A percentile compares a stretch with the other conserved stretches of the same genome.
Conservation (phyloP, 2,329 filamentous ascomycete genomes). For the Chrysoporthe cubensis region DNA sequence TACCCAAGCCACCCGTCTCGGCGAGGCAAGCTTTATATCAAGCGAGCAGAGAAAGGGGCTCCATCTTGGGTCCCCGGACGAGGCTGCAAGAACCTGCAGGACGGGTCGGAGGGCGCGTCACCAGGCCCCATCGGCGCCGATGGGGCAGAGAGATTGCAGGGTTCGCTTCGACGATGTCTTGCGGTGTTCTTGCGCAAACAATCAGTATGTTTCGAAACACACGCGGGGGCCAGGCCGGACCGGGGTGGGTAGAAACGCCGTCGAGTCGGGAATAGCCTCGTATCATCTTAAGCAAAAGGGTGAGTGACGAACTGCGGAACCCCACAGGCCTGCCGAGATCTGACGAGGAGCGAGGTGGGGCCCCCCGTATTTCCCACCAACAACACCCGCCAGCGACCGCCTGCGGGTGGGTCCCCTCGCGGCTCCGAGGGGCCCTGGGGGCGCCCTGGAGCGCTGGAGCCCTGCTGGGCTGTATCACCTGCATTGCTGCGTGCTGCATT, state of each 20-base stretch:
- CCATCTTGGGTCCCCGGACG: conserved; percentile 1
- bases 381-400: neutral
- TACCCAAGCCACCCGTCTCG: neutral
- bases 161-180: conserved; percentile 11
- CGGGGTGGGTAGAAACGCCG: neutral
- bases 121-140: neutral
- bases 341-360: neutral
- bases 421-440: neutral
- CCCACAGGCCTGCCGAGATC: conserved; percentile 5
- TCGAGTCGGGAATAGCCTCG: conserved; percentile 20
- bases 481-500: neutral
- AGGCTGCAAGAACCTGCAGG: conserved; percentile 11
- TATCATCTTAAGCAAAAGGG: conserved; percentile 12
- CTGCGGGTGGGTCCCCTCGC: neutral
- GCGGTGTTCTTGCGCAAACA: neutral
- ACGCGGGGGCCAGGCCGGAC: neutral
- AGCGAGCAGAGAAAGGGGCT: neutral
- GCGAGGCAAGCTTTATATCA: conserved; percentile 9
- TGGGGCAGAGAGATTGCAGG: conserved; percentile 11
- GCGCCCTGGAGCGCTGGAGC: neutral
- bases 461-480: neutral
- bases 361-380: conserved; percentile 4
- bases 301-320: conserved; percentile 7
- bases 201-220: conserved; percentile 14
- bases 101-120: conserved; percentile 3